phyloP scores from a whole-genome alignment of 2,329 filamentous ascomycete genomes.

The Cercospora berteroae region DNA sequence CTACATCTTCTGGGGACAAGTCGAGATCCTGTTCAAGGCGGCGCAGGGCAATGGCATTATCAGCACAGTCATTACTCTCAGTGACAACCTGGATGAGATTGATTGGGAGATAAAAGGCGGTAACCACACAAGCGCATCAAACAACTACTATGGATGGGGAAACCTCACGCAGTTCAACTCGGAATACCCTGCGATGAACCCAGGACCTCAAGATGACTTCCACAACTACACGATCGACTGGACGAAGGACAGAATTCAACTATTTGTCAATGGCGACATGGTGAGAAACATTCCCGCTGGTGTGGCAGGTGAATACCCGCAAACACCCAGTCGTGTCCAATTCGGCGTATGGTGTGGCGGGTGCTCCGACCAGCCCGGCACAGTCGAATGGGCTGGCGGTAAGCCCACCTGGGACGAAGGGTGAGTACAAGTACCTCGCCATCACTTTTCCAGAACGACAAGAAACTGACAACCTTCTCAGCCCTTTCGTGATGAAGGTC shows the following conservation, averaged over 20 bases:
- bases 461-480: slow-evolving; percentile 13
- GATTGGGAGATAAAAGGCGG: slow-evolving; percentile 81
- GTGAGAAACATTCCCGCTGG: slow-evolving; percentile 60
- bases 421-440: slow-evolving; percentile 19
- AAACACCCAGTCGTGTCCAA: slow-evolving; percentile 70
- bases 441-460: neutral
- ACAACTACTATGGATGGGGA: slow-evolving; percentile 77
- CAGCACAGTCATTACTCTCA: slow-evolving; percentile 77
- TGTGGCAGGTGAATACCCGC: slow-evolving; percentile 55
- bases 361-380: slow-evolving; percentile 65
- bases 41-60: slow-evolving; percentile 73
- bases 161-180: slow-evolving; percentile 62
- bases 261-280: slow-evolving; percentile 65
- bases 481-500: slow-evolving; percentile 40
- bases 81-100: slow-evolving; percentile 81
- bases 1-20: slow-evolving; percentile 82
- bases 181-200: slow-evolving; percentile 56
- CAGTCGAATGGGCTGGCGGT: slow-evolving; percentile 41
- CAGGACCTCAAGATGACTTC: slow-evolving; percentile 55
- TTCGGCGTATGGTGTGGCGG: slow-evolving; percentile 85
- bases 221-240: slow-evolving; percentile 72
- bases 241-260: slow-evolving; percentile 65
- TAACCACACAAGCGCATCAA: slow-evolving; percentile 61
- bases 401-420: slow-evolving; percentile 36
- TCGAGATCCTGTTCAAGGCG: slow-evolving; percentile 75